A percentile compares a stretch with the other conserved stretches of the same genome.
Evolutionary conservation across 306 rosid genomes (phyloP).

Genomic region (Canavalia ensiformis): DNA sequence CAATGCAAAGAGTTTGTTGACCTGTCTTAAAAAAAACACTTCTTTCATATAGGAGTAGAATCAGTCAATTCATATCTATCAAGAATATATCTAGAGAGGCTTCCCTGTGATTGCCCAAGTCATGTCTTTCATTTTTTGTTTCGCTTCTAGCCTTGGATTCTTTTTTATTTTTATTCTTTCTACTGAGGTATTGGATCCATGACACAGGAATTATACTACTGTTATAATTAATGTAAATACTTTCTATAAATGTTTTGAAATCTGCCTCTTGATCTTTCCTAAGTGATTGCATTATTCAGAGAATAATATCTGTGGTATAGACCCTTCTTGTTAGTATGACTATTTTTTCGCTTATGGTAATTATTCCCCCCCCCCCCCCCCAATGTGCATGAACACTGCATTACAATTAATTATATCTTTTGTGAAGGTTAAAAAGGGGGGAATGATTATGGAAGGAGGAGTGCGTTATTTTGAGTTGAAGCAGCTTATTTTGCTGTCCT

Average conservation of each 20-base stretch:
- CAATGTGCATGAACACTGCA: conserved; percentile 25
- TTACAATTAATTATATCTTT: conserved; percentile 46
- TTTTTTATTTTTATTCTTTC: conserved; percentile 1
- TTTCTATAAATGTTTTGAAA: neutral
- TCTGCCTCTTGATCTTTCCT: conserved; percentile 14
- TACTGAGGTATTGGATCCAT: conserved; percentile 17
- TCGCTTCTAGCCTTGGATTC: neutral
- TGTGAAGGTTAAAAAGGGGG: conserved; percentile 70
- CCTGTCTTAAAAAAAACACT: neutral
- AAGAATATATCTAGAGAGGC: neutral
- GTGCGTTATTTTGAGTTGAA: conserved; percentile 80
- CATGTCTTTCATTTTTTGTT: neutral
- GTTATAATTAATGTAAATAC: neutral
- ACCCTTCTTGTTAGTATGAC: neutral
- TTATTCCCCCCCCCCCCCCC: neutral
- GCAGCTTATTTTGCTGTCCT: conserved; percentile 70
- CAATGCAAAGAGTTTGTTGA: conserved; percentile 6
- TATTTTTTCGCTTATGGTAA: neutral
- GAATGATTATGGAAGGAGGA: conserved; percentile 66
- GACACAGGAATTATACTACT: conserved; percentile 13
- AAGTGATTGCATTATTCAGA: conserved; percentile 5
- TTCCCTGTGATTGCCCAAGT: conserved; percentile 23
- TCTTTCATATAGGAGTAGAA: conserved; percentile 12
- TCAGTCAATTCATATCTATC: conserved; percentile 30
- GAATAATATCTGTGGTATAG: neutral